These are phyloP conservation scores for Botrytis aclada DNA, from an alignment of 2,329 filamentous ascomycete genomes.

Conservation along the genomic window DNA sequence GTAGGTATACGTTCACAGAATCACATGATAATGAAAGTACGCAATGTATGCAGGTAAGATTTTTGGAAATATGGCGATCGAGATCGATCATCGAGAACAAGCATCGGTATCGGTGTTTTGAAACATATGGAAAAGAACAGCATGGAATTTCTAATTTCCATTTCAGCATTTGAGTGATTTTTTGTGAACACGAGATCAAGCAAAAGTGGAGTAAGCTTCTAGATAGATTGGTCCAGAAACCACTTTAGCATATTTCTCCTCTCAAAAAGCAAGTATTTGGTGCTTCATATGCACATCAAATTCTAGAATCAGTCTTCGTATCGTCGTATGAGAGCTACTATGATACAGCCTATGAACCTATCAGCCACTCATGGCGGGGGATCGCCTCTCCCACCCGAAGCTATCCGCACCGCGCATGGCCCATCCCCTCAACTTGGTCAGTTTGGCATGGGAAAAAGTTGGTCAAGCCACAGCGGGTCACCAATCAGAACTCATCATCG, in stretches of 20 bases:
- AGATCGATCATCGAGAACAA: not conserved
- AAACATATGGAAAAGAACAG: not conserved
- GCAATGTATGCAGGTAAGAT: not conserved
- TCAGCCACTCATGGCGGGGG: constrained; percentile 7
- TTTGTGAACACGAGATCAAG: not conserved
- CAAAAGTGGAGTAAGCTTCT: not conserved
- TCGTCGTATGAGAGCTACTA: not conserved
- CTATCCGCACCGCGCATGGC: not conserved
- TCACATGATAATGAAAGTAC: not conserved
- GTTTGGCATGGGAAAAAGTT: not conserved
- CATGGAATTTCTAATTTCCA: not conserved
- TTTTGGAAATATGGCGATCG: not conserved
- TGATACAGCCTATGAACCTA: not conserved
- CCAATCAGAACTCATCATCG: not conserved
- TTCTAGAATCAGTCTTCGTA: not conserved
- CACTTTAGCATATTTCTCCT: not conserved
- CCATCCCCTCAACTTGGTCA: not conserved
- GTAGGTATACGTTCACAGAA: too few relatives aligned
- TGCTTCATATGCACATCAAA: not conserved
- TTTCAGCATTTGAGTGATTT: not conserved
- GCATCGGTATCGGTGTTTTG: not conserved
- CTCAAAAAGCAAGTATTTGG: not conserved
- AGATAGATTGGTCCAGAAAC: not conserved
- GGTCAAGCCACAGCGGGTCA: not conserved
- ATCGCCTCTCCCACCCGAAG: not conserved